A percentile compares a stretch with the other conserved stretches of the same genome.
phyloP scores from a whole-genome alignment of 2,329 filamentous ascomycete species.

The Niveomyces coronatus region DNA sequence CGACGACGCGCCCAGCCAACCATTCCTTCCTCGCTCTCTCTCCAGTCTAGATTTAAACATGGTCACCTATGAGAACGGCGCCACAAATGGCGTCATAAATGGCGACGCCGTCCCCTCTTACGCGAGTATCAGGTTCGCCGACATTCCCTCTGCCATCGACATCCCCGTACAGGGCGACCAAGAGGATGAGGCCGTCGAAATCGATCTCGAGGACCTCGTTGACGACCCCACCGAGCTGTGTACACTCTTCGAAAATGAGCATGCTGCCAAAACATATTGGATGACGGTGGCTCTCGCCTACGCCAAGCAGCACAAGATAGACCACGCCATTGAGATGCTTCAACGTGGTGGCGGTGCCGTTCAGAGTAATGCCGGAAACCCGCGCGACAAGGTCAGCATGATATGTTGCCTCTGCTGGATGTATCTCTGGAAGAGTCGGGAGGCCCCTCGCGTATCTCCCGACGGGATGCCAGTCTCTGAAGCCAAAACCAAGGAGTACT shows the following conservation, averaged over 20 bases:
- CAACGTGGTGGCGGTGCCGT: constrained; percentile 64
- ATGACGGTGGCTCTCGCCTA: constrained; percentile 97
- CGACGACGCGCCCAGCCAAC: not conserved
- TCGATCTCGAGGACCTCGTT: constrained; percentile 80
- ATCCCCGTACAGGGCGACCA: constrained; percentile 54
- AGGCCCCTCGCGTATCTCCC: constrained; percentile 53
- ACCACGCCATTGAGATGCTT: constrained; percentile 67
- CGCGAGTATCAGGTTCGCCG: constrained; percentile 49
- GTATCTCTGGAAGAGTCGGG: constrained; percentile 78
- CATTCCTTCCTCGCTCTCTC: not conserved
- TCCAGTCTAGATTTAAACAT: constrained; percentile 19
- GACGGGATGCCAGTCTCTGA: constrained; percentile 59
- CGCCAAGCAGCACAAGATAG: constrained; percentile 88
- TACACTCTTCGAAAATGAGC: constrained; percentile 88
- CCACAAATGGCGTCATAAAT: constrained; percentile 33
- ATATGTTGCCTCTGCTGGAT: constrained; percentile 83
- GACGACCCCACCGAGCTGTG: constrained; percentile 95
- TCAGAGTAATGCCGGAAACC: constrained; percentile 57
- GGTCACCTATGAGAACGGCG: constrained; percentile 33
- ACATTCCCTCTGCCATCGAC: constrained; percentile 55
- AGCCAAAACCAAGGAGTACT: constrained; percentile 84
- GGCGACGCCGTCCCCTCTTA: constrained; percentile 25
- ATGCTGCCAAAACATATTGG: constrained; percentile 86
- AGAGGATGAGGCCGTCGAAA: constrained; percentile 73
- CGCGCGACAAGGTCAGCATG: constrained; percentile 76